Conservation (phyloP, 305 asterid species). For the Fraxinus baroniana region DNA sequence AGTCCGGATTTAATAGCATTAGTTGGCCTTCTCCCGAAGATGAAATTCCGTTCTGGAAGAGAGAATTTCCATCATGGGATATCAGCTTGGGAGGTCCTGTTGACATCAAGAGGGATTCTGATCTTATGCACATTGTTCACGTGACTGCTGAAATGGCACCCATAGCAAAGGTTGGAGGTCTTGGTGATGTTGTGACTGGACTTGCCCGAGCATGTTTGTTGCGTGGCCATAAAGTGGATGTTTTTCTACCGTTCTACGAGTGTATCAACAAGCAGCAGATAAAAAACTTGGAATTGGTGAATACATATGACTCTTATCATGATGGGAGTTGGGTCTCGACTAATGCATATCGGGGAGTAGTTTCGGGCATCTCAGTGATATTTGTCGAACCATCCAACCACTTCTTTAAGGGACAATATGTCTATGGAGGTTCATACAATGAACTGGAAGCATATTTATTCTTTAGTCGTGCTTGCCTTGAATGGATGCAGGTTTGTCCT, state of each 20-base stretch:
- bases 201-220: conserved; percentile 67
- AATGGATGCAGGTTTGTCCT: conserved; percentile 79
- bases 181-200: conserved; percentile 83
- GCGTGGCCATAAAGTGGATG: conserved; percentile 72
- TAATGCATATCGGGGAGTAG: conserved; percentile 60
- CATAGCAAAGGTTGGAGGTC: conserved; percentile 85
- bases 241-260: conserved; percentile 80
- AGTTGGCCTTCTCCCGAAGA: conserved; percentile 81
- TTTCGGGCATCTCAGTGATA: conserved; percentile 57
- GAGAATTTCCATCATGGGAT: conserved; percentile 63
- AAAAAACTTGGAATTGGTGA: conserved; percentile 43
- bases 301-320: conserved; percentile 55
- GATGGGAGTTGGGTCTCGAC: conserved; percentile 71
- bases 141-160: conserved; percentile 89
- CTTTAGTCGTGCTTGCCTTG: conserved; percentile 88
- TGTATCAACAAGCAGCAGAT: conserved; percentile 58
- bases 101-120: conserved; percentile 55
- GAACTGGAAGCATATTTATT: conserved; percentile 82
- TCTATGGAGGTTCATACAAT: conserved; percentile 81
- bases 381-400: conserved; percentile 66
- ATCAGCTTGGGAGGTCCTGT: conserved; percentile 33
- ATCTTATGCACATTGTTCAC: conserved; percentile 62
- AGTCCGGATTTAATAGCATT: conserved; percentile 33
- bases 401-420: conserved; percentile 69
- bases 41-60: conserved; percentile 71